Evolutionary conservation across 2,329 filamentous ascomycete species (phyloP).

Genomic region (Calonectria pauciramosa): DNA sequence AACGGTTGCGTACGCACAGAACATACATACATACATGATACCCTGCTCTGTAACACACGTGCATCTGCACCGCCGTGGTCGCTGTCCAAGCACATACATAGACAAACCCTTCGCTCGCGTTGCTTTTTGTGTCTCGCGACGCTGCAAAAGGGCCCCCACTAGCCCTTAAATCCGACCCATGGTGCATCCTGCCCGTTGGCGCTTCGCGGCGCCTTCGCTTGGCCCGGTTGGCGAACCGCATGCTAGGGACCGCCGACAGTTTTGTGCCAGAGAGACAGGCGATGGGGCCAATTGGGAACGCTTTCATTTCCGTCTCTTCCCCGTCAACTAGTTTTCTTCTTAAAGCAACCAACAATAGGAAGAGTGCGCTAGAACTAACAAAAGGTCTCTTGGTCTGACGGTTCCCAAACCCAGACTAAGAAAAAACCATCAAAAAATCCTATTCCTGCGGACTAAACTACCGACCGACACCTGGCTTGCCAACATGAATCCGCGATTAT

Average conservation of each 20-base stretch:
- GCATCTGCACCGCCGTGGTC: neutral
- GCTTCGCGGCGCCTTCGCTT: constrained; percentile 18
- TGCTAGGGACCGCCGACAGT: neutral
- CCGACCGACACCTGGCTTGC: neutral
- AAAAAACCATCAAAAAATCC: no score
- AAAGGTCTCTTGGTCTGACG: neutral
- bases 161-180: constrained; percentile 27
- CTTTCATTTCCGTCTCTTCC: constrained; percentile 4
- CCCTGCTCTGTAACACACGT: constrained; percentile 2
- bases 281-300: neutral
- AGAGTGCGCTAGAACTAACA: neutral
- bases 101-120: neutral
- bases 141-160: neutral
- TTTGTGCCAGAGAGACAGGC: neutral
- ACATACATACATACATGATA: neutral
- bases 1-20: neutral
- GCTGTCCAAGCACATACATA: neutral
- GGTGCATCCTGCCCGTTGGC: constrained; percentile 5
- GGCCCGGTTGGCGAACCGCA: constrained; percentile 18
- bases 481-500: neutral
- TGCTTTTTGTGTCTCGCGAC: neutral
- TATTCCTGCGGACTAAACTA: neutral
- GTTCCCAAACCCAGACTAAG: neutral
- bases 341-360: neutral
- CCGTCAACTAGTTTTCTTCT: neutral